A percentile compares a stretch with the other conserved stretches of the same genome.
phyloP scores from a whole-genome alignment of 1,284 basidiomycete species.

The Phenoliferia sp. region DNA sequence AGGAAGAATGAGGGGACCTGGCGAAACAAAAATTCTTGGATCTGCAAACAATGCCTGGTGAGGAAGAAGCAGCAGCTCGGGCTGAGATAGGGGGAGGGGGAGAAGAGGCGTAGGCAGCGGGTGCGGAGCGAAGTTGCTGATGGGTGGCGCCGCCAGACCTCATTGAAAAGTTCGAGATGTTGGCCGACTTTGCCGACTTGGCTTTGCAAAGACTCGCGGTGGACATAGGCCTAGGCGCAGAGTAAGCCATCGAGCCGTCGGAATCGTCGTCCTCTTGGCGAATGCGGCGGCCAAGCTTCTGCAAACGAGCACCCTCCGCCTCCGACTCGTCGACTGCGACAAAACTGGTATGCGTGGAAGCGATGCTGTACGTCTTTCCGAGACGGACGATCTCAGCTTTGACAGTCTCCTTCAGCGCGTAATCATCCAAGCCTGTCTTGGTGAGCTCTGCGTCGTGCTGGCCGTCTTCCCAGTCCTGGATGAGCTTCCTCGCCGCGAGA shows the following conservation, averaged over 20 bases:
- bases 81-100: no score
- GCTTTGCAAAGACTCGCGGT: no score
- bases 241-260: neutral
- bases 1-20: neutral
- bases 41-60: neutral
- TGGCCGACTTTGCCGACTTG: no score
- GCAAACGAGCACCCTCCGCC: neutral
- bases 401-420: conserved; percentile 32
- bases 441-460: neutral
- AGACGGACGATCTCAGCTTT: conserved; percentile 51
- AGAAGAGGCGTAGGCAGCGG: no score
- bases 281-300: no score
- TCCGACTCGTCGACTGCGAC: conserved; percentile 49
- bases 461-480: conserved; percentile 46
- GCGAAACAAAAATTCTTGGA: neutral
- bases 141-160: no score
- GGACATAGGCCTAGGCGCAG: neutral
- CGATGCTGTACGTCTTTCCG: conserved; percentile 53
- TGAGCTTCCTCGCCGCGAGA: conserved; percentile 53
- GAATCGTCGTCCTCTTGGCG: neutral
- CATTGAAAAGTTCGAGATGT: no score
- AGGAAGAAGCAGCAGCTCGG: no score
- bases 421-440: neutral
- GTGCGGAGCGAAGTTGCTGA: no score
- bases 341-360: conserved; percentile 54